Conservation (phyloP, 805 yeast genomes). For the Myxozyma sirexii region DNA sequence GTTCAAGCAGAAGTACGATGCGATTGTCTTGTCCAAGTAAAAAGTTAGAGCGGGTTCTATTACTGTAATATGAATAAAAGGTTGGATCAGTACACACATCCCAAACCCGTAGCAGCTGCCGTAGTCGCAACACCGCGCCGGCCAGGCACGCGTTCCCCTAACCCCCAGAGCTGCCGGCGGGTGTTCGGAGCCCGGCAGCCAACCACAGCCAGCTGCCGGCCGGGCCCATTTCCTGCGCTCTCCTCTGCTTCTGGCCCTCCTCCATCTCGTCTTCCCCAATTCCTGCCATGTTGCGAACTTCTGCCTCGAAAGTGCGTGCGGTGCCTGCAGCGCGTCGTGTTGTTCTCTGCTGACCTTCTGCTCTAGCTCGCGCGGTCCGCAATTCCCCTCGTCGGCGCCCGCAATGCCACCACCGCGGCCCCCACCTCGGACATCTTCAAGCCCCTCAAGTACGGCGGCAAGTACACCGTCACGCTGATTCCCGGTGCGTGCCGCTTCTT, state of each 20-base stretch:
- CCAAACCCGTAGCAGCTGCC: too few relatives aligned
- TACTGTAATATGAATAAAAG: not conserved
- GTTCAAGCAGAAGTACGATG: constrained; percentile 99
- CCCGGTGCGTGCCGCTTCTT: constrained; percentile 51
- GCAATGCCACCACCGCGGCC: constrained; percentile 56
- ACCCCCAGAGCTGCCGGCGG: not conserved
- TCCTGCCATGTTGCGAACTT: constrained; percentile 20
- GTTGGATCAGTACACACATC: not conserved
- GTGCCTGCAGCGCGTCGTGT: not conserved
- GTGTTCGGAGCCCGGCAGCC: constrained; percentile 6
- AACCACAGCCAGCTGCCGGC: not conserved
- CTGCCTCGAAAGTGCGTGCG: constrained; percentile 20
- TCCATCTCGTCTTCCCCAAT: not conserved
- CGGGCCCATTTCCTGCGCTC: not conserved
- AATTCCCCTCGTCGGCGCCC: constrained; percentile 30
- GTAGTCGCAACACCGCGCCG: too few relatives aligned
- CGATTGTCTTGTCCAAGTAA: constrained; percentile 68
- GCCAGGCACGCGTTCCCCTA: too few relatives aligned
- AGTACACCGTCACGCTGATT: constrained; percentile 88
- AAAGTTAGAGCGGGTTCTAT: not conserved
- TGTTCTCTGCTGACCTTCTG: constrained; percentile 5
- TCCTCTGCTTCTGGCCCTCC: not conserved
- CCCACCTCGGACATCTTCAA: constrained; percentile 64
- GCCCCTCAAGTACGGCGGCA: constrained; percentile 93
- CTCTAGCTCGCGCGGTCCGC: constrained; percentile 20